These are phyloP conservation scores for Ascochyta pisi DNA, from an alignment of 2,329 filamentous ascomycete genomes.

Conservation along the genomic window DNA sequence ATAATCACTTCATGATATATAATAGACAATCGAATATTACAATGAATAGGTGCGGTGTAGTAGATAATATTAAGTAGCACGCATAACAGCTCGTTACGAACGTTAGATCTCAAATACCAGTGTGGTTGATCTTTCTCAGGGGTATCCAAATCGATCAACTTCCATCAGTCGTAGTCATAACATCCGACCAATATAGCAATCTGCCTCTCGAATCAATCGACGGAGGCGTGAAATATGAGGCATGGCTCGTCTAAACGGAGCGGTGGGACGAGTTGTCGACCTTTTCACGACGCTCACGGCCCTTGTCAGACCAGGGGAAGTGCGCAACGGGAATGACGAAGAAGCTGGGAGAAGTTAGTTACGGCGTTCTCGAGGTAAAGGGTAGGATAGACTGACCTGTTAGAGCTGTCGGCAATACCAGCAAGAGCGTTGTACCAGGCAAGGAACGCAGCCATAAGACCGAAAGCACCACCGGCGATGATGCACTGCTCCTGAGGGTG, in stretches of 20 bases:
- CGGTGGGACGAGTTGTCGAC: slow-evolving; percentile 49
- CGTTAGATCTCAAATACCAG: slow-evolving; percentile 1
- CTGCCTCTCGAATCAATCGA: slow-evolving; percentile 13
- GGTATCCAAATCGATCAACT: slow-evolving; percentile 13
- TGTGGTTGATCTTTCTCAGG: slow-evolving; percentile 7
- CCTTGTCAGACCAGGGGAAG: slow-evolving; percentile 82
- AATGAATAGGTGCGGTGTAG: background rate
- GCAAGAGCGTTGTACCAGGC: slow-evolving; percentile 64
- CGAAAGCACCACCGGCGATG: slow-evolving; percentile 60
- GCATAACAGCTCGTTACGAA: background rate
- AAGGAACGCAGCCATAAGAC: slow-evolving; percentile 59
- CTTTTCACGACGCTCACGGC: slow-evolving; percentile 47
- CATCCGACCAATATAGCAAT: background rate
- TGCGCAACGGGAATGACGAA: slow-evolving; percentile 91
- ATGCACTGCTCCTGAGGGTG: slow-evolving; percentile 55
- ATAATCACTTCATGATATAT: too few species aligned
- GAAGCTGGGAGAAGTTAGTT: slow-evolving; percentile 66
- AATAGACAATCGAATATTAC: too few species aligned
- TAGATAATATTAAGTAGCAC: slow-evolving; percentile 13
- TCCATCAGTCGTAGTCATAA: slow-evolving; percentile 5
- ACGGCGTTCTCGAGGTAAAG: slow-evolving; percentile 6
- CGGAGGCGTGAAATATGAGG: background rate
- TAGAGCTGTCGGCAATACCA: slow-evolving; percentile 62
- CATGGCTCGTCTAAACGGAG: slow-evolving; percentile 2
- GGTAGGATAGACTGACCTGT: slow-evolving; percentile 49